Percentiles rank a stretch among this genome's conserved stretches.
phyloP scores from a whole-genome alignment of 257 asterid genomes.

The Solanum etuberosum region DNA sequence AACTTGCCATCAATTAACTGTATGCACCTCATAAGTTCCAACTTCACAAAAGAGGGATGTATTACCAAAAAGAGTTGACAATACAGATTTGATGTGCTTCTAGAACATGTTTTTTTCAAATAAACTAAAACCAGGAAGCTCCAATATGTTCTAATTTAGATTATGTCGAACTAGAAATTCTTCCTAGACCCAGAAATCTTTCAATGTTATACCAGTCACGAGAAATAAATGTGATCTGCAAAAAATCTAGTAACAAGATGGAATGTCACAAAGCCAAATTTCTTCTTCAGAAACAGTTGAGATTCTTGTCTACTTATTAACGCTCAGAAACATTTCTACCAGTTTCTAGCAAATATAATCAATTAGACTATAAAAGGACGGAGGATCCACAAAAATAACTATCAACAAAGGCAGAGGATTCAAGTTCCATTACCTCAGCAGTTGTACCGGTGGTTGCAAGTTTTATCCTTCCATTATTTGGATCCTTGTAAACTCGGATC shows the following conservation, averaged over 20 bases:
- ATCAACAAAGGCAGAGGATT: background rate
- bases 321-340: background rate
- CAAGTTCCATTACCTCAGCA: constrained; percentile 61
- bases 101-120: background rate
- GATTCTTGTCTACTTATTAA: background rate
- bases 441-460: constrained; percentile 77
- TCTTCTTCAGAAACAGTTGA: background rate
- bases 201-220: background rate
- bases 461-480: constrained; percentile 31
- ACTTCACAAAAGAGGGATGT: background rate
- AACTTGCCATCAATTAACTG: background rate
- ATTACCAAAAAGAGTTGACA: background rate
- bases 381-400: background rate
- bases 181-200: background rate
- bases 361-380: background rate
- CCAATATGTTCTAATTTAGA: background rate
- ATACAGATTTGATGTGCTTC: background rate
- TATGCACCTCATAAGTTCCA: background rate
- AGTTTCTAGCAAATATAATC: background rate
- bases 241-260: background rate
- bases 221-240: background rate
- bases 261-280: background rate
- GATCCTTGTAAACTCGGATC: constrained; percentile 67
- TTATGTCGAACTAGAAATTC: background rate
- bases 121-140: background rate